Evolutionary conservation across 2,329 filamentous ascomycete species (phyloP).

Genomic region (Penicillium sp.): DNA sequence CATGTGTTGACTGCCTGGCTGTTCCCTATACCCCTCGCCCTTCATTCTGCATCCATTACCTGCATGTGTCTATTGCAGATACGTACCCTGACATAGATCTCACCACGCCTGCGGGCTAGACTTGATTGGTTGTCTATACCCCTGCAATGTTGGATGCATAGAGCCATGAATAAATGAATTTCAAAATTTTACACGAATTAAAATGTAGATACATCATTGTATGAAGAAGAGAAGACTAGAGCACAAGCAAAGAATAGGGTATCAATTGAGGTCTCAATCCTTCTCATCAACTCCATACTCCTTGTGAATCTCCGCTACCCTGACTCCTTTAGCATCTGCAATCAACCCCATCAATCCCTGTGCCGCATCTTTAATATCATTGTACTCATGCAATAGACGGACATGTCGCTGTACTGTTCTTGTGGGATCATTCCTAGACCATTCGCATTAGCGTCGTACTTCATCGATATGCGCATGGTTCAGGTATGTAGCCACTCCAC

Average conservation of each 20-base stretch:
- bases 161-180: background rate
- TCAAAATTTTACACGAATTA: background rate
- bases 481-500: background rate
- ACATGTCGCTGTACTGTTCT: slow-evolving; percentile 64
- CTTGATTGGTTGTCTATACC: background rate
- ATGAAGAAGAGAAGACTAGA: background rate
- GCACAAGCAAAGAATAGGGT: background rate
- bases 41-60: background rate
- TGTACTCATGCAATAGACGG: slow-evolving; percentile 65
- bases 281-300: slow-evolving; percentile 40
- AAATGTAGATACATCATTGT: too few species aligned
- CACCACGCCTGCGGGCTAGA: background rate
- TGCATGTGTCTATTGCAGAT: background rate
- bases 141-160: background rate
- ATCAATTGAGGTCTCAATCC: background rate
- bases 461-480: background rate
- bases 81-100: background rate
- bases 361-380: slow-evolving; percentile 69
- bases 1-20: background rate
- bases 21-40: background rate
- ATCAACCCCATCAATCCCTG: slow-evolving; percentile 67
- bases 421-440: slow-evolving; percentile 44
- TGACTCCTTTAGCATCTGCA: slow-evolving; percentile 62
- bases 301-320: slow-evolving; percentile 46
- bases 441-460: background rate